These are phyloP conservation scores for Aspergillus novofumigatus DNA, from an alignment of 2,329 filamentous ascomycete genomes.

Conservation along the genomic window DNA sequence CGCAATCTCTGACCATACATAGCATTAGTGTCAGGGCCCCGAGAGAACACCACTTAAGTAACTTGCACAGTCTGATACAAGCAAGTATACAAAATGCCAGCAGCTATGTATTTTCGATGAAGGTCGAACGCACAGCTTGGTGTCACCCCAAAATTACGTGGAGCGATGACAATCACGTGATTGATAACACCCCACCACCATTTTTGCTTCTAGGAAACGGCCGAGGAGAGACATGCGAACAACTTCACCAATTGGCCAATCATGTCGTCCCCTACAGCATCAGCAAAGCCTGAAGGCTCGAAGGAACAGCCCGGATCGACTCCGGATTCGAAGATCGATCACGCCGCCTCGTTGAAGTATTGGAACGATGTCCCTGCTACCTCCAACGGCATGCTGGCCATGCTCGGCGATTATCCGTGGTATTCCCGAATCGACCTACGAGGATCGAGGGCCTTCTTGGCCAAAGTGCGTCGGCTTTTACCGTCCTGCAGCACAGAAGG, in stretches of 20 bases:
- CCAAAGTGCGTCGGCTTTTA: conserved; percentile 51
- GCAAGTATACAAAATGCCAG: neutral
- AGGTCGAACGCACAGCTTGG: neutral
- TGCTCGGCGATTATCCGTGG: conserved; percentile 67
- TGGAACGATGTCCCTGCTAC: conserved; percentile 34
- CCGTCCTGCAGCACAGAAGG: conserved; percentile 9
- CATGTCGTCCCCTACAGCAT: neutral
- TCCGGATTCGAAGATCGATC: conserved; percentile 26
- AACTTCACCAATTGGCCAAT: neutral
- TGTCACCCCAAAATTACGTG: too few species aligned
- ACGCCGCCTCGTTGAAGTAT: conserved; percentile 33
- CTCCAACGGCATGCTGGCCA: conserved; percentile 50
- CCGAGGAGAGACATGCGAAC: neutral
- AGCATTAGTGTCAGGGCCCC: too few species aligned
- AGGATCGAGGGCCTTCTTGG: conserved; percentile 63
- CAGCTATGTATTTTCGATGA: neutral
- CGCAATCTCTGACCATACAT: neutral
- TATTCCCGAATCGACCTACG: conserved; percentile 67
- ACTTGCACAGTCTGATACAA: neutral
- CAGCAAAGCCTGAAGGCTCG: neutral
- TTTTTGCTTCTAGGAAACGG: neutral
- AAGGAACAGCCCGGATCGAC: neutral
- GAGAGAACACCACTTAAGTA: too few species aligned
- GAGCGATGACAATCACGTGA: neutral
- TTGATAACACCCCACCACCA: neutral